Evolutionary conservation across 2,329 filamentous ascomycete species (phyloP).

Genomic region (Ophiocordyceps robertsii): DNA sequence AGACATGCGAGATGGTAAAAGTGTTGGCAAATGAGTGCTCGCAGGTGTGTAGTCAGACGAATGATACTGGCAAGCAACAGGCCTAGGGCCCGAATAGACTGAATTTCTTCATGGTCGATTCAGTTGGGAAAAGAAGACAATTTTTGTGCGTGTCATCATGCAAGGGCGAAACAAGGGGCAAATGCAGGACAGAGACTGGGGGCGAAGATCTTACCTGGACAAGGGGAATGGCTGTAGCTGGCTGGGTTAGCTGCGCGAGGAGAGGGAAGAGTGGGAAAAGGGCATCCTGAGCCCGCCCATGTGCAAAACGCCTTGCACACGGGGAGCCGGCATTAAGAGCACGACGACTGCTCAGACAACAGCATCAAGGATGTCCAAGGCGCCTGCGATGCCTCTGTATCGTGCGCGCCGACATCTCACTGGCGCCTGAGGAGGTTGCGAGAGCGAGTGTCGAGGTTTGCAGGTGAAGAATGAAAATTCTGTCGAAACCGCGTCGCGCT

Average conservation of each 20-base stretch:
- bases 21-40: conserved; percentile 2
- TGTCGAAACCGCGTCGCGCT: not conserved
- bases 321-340: too few species aligned
- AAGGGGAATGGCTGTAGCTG: not conserved
- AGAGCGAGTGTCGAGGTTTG: not conserved
- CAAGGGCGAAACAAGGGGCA: conserved; percentile 13
- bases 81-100: conserved; percentile 53
- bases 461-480: not conserved
- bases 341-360: too few species aligned
- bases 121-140: conserved; percentile 77
- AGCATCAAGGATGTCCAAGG: too few species aligned
- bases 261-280: too few species aligned
- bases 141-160: conserved; percentile 59
- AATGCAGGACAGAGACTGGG: conserved; percentile 7
- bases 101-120: conserved; percentile 75
- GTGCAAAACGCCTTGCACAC: too few species aligned
- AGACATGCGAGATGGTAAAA: not conserved
- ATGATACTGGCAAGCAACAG: conserved; percentile 89
- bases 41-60: conserved; percentile 47
- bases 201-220: not conserved
- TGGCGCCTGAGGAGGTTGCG: not conserved
- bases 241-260: not conserved
- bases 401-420: too few species aligned
- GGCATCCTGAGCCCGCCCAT: too few species aligned
- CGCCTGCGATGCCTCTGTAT: too few species aligned